phyloP scores from a whole-genome alignment of 306 rosid genomes.

The Rubus parviflorus region DNA sequence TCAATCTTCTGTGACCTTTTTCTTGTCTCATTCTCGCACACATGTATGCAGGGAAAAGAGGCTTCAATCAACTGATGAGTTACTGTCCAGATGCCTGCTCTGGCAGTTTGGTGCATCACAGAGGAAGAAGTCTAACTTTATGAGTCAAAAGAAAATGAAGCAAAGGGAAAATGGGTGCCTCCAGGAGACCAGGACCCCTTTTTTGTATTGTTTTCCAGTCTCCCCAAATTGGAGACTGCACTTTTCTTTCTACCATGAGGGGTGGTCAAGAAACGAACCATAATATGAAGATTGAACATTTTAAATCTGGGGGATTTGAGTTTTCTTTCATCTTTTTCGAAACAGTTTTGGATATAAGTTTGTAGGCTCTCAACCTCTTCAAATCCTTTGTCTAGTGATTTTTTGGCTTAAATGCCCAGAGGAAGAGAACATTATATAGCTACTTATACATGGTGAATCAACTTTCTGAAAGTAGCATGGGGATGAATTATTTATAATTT shows the following conservation, averaged over 20 bases:
- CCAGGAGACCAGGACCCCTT: not conserved
- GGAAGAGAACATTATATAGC: not conserved
- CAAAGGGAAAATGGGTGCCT: not conserved
- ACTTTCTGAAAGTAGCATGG: slow-evolving; percentile 5
- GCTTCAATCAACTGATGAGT: not conserved
- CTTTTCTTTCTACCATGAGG: not conserved
- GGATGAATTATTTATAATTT: not conserved
- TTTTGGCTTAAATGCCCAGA: no score
- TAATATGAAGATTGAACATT: not conserved
- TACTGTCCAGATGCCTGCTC: not conserved
- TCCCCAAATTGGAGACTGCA: not conserved
- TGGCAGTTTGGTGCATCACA: not conserved
- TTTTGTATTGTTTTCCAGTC: not conserved
- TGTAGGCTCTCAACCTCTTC: not conserved
- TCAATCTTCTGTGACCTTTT: not conserved
- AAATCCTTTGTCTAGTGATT: not conserved
- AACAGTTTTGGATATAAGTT: no score
- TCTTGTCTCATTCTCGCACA: not conserved
- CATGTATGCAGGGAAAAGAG: not conserved
- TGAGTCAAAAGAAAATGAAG: not conserved
- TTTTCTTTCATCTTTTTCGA: not conserved
- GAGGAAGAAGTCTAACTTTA: not conserved
- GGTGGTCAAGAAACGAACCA: not conserved
- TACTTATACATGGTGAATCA: not conserved
- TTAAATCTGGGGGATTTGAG: not conserved